Base-by-base conservation (phyloP, 306 rosid species). In the Oxytropis ochrocephala region DNA sequence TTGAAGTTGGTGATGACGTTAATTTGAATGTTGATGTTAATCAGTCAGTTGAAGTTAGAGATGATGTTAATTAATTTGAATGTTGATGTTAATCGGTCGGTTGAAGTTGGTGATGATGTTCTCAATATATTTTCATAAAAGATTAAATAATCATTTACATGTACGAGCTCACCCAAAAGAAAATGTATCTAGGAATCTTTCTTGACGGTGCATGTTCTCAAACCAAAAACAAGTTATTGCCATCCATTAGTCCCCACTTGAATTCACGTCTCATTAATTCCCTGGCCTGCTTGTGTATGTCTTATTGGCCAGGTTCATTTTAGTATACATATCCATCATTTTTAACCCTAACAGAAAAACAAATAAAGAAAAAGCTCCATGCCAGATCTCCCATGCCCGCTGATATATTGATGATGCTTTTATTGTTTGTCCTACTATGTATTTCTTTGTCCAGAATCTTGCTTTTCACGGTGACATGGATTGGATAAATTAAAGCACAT, bases 221-320 rank as follows among this genome's bases (percentile, higher is more conserved):
- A 36, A 74, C 84, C 84, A 73, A 69, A 85, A 77, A 81, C 68
- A 82, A 80, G 72, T 79, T 79, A 72, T 72, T 67, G 30, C 44
- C 78, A 60, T 24, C 75, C 54, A 12, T n/a, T 42, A 33, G 73
- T 75, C 69, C 80, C 80, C 72, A 69, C 80, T 72, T 72, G 72
- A 79, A 78, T 43, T 75, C 63, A 24, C 47, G 24, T 70, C 54
- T 75, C 35, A 75, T 83, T 81, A 65, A 74, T 59, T 75, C 74
- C 53, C 33, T 63, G 30, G 29, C 62, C 29, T 63, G 75, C 78
- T 61, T 70, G 7, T 12, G 12, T 76, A 79, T 89, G 95, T 84
- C 86, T 79, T 84, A 79, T 87, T 85, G 68, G 75, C 88, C 80
- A 81, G 90, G 86, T 87, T 87, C 89, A 67, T 58, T 78, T 55